Conservation (phyloP, 306 rosid species). For the Citrullus amarus region DNA sequence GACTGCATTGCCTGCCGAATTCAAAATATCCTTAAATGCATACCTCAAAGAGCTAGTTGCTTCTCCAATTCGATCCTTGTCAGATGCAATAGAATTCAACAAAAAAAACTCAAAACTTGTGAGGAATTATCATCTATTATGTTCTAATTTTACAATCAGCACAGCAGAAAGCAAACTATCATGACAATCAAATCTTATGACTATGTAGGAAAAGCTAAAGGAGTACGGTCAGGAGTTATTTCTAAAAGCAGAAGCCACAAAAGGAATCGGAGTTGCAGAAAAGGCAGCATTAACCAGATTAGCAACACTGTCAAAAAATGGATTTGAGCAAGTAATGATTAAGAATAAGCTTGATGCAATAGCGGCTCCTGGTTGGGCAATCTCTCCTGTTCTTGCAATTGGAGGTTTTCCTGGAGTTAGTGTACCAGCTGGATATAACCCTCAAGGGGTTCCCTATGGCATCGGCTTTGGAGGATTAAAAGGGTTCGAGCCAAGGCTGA, state of each 20-base stretch:
- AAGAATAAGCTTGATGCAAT: conserved; percentile 35
- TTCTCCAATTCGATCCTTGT: conserved; percentile 20
- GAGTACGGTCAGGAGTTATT: conserved; percentile 37
- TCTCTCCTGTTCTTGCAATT: conserved; percentile 14
- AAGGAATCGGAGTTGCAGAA: conserved; percentile 25
- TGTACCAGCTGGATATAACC: conserved; percentile 21
- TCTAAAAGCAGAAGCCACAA: conserved; percentile 27
- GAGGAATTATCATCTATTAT: not conserved
- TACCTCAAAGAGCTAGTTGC: conserved; percentile 17
- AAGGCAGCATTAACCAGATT: conserved; percentile 18
- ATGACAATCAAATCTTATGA: not conserved
- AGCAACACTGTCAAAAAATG: conserved; percentile 20
- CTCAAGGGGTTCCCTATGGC: conserved; percentile 15
- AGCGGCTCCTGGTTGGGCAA: conserved; percentile 4
- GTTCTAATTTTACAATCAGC: not conserved
- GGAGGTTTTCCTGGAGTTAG: conserved; percentile 31
- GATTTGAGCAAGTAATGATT: conserved; percentile 34
- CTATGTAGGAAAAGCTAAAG: conserved; percentile 9
- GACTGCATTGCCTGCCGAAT: conserved; percentile 11
- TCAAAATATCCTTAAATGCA: conserved; percentile 20
- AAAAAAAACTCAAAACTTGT: conserved; percentile 12
- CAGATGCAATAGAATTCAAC: conserved; percentile 25
- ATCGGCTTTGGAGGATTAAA: conserved; percentile 22
- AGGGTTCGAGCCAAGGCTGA: conserved; percentile 20
- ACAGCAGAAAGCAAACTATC: not conserved